Conservation (phyloP, 345 rosid genomes). For the Linum trigynum region DNA sequence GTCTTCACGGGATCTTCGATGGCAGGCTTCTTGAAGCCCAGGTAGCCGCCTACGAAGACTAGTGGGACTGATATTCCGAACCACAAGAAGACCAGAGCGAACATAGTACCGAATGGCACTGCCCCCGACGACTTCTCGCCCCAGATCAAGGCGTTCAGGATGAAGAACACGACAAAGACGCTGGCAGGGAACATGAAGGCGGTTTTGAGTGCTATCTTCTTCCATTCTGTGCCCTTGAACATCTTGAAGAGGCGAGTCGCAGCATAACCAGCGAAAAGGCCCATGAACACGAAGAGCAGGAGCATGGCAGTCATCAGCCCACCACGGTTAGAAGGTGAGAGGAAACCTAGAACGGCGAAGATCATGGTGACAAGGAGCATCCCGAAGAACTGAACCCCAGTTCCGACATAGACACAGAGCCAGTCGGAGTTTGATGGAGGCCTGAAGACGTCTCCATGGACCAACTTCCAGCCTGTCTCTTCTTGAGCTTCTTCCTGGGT, state of each 20-base stretch:
- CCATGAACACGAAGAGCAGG: conserved; percentile 90
- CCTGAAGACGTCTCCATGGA: conserved; percentile 91
- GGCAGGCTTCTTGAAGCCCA: conserved; percentile 69
- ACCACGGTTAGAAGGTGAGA: conserved; percentile 90
- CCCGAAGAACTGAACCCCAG: conserved; percentile 87
- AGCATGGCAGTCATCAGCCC: conserved; percentile 90
- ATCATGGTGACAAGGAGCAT: conserved; percentile 86
- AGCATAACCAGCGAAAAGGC: conserved; percentile 68
- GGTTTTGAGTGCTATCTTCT: conserved; percentile 60
- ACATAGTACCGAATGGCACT: conserved; percentile 91
- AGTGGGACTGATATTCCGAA: conserved; percentile 91
- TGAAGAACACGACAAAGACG: conserved; percentile 56
- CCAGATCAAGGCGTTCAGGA: conserved; percentile 81
- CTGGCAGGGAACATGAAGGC: conserved; percentile 68
- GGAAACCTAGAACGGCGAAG: conserved; percentile 80
- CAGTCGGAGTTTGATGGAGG: conserved; percentile 62
- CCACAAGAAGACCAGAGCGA: conserved; percentile 74
- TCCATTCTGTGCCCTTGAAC: conserved; percentile 87
- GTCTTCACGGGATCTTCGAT: conserved; percentile 76
- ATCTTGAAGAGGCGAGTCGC: conserved; percentile 73
- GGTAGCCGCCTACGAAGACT: conserved; percentile 60
- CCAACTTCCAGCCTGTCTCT: conserved; percentile 93
- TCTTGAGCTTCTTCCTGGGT: conserved; percentile 91
- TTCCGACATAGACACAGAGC: conserved; percentile 78
- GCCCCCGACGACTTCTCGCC: conserved; percentile 93